Conservation (phyloP, 1,139 yeast species). For the Entelexis paramagnoliae region DNA sequence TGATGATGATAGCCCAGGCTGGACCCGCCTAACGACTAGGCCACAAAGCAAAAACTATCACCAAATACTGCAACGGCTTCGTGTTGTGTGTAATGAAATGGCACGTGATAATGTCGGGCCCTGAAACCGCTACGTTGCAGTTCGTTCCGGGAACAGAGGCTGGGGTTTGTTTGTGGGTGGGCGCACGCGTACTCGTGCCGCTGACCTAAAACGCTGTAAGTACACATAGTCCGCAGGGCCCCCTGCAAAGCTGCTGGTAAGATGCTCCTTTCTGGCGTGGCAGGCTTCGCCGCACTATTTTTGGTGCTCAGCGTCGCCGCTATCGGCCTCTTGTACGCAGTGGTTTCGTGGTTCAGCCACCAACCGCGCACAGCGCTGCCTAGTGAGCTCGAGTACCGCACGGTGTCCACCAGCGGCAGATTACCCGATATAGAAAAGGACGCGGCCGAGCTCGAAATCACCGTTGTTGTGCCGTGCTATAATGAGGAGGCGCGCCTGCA, state of each 20-base stretch:
- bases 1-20: neutral
- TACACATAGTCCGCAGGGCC: neutral
- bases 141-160: neutral
- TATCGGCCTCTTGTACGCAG: neutral
- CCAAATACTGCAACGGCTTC: neutral
- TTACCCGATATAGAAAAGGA: slow-evolving; percentile 27
- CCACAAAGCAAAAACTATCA: slow-evolving; percentile 13
- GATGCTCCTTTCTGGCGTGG: neutral
- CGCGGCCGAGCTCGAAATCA: slow-evolving; percentile 38
- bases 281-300: neutral
- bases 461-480: slow-evolving; percentile 83
- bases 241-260: neutral
- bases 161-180: neutral
- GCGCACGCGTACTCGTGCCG: neutral
- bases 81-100: neutral
- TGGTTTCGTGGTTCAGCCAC: slow-evolving; percentile 41
- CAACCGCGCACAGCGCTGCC: slow-evolving; percentile 48
- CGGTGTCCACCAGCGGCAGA: slow-evolving; percentile 27
- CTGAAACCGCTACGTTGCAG: too few species aligned
- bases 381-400: slow-evolving; percentile 41
- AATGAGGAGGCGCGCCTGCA: slow-evolving; percentile 71
- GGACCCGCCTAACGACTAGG: slow-evolving; percentile 16
- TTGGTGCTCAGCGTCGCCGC: neutral
- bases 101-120: too few species aligned
- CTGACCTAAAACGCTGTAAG: neutral